These are phyloP conservation scores for Ogataea minuta DNA, from an alignment of 805 yeast genomes.

Conservation along the genomic window DNA sequence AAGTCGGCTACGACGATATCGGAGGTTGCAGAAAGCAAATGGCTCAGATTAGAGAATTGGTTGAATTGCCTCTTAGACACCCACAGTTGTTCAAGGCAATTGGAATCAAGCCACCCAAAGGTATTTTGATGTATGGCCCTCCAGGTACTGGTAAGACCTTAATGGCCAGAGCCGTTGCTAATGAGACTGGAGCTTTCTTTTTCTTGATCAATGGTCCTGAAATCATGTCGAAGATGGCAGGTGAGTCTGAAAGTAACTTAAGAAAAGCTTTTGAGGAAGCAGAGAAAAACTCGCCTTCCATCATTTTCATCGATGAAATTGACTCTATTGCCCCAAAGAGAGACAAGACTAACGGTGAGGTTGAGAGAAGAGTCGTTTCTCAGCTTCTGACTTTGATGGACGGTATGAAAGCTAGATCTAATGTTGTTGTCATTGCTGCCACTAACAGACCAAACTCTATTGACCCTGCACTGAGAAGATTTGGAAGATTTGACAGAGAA, in stretches of 20 bases:
- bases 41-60: conserved; percentile 99
- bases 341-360: conserved; percentile 99
- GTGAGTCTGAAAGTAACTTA: conserved; percentile 95
- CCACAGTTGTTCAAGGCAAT: conserved; percentile 97
- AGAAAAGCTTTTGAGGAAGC: conserved; percentile 99
- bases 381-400: conserved; percentile 98
- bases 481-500: conserved; percentile 84
- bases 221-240: conserved; percentile 99
- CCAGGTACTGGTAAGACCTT: conserved; percentile 99
- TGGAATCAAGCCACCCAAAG: conserved; percentile 98
- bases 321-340: conserved; percentile 99
- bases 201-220: conserved; percentile 98
- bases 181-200: conserved; percentile 98
- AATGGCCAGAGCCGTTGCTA: conserved; percentile 99
- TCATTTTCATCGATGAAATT: conserved; percentile 96
- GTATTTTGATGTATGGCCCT: conserved; percentile 97
- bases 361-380: conserved; percentile 98
- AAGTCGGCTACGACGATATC: conserved; percentile 97
- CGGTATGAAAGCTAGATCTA: conserved; percentile 99
- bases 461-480: conserved; percentile 82
- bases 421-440: conserved; percentile 97
- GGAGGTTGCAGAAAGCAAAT: conserved; percentile 99
- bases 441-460: conserved; percentile 85
- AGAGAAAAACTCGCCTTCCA: conserved; percentile 96
- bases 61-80: conserved; percentile 96